Evolutionary conservation across 148 eudicot genomes (phyloP).

Genomic region (Chenopodium album): DNA sequence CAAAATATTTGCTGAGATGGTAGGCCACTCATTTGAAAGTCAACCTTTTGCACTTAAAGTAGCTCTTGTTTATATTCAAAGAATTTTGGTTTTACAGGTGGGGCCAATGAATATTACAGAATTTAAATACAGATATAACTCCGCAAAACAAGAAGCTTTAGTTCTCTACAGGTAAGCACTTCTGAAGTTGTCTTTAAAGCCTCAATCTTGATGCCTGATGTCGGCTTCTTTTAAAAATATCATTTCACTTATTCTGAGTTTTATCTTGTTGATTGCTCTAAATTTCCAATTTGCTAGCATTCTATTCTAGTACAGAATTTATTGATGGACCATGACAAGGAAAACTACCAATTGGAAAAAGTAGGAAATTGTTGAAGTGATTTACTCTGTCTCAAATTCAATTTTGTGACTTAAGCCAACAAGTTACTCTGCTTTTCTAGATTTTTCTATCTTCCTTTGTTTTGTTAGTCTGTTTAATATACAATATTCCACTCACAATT

Average conservation of each 20-base stretch:
- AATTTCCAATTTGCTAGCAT: background rate
- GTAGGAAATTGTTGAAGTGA: background rate
- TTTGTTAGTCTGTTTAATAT: background rate
- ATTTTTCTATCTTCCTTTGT: background rate
- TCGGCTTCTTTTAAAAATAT: background rate
- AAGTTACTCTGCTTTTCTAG: background rate
- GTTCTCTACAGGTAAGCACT: constrained; percentile 77
- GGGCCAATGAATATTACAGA: constrained; percentile 96
- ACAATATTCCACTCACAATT: no score
- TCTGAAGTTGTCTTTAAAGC: background rate
- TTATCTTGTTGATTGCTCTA: background rate
- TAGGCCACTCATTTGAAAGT: constrained; percentile 28
- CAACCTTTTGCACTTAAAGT: background rate
- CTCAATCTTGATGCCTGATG: background rate
- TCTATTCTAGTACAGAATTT: background rate
- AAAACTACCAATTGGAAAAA: background rate
- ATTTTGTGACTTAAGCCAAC: background rate
- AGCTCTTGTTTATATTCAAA: background rate
- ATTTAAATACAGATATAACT: constrained; percentile 76
- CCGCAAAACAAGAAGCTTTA: constrained; percentile 58
- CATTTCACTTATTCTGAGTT: background rate
- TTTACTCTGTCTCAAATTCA: background rate
- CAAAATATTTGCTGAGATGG: constrained; percentile 70
- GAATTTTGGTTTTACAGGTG: constrained; percentile 45
- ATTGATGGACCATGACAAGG: background rate